phyloP scores from a whole-genome alignment of 371 early-diverging fungal species.

The Rhizomucor miehei region DNA sequence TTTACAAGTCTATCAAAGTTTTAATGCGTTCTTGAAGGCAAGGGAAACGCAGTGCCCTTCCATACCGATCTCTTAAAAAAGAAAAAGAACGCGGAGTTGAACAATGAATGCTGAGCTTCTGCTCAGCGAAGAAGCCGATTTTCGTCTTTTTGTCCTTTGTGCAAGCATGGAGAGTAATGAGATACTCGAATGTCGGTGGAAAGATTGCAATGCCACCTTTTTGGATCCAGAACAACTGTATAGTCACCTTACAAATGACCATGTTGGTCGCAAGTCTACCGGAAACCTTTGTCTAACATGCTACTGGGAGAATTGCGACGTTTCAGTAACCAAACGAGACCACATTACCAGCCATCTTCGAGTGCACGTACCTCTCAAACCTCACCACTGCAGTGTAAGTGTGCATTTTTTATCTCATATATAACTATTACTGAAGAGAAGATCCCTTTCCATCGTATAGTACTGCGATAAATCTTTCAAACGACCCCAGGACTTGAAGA shows the following conservation, averaged over 20 bases:
- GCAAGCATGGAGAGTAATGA: constrained; percentile 9
- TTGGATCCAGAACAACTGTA: constrained; percentile 81
- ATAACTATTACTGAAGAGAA: too few relatives aligned
- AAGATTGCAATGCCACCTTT: constrained; percentile 49
- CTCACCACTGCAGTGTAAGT: constrained; percentile 70
- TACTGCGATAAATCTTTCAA: constrained; percentile 80
- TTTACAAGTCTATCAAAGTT: too few relatives aligned
- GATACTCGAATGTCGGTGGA: constrained; percentile 46
- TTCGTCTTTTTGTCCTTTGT: background rate
- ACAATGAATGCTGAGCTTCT: too few relatives aligned
- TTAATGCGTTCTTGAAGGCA: too few relatives aligned
- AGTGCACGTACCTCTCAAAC: constrained; percentile 91
- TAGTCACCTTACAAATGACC: constrained; percentile 79
- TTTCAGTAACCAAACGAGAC: constrained; percentile 80
- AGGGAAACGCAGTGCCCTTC: too few relatives aligned
- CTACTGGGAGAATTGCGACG: constrained; percentile 82
- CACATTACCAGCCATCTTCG: constrained; percentile 92
- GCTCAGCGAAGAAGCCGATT: background rate
- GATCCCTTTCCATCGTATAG: constrained; percentile 17
- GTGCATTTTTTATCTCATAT: too few relatives aligned
- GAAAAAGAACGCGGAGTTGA: too few relatives aligned
- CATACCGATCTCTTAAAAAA: too few relatives aligned
- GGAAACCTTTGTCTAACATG: constrained; percentile 87
- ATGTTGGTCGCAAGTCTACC: constrained; percentile 88
- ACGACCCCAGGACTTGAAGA: constrained; percentile 87